Base-by-base conservation (phyloP, 257 asterid species). In the Rauvolfia tetraphylla region DNA sequence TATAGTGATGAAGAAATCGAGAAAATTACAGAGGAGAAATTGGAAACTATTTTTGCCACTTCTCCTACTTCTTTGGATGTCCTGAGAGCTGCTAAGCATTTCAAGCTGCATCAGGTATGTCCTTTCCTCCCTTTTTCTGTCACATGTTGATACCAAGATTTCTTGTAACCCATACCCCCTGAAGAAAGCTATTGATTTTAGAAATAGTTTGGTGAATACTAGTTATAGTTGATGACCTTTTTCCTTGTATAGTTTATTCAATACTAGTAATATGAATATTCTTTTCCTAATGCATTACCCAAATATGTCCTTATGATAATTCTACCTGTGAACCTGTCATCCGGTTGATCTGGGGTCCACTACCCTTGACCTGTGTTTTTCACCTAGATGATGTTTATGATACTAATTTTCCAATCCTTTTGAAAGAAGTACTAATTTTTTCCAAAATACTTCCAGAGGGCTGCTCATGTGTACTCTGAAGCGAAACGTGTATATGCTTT, bases 61-160 rank as follows among this genome's bases (percentile, higher is more conserved):
- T 95, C 96, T 84, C 93, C 96, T 53, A 81, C 97, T 75, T 92
- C 98, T 34, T 82, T 95, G 85, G 96, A 95, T 54, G 99, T 95
- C 66, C 80, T 93, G 79, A 83, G 77, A 62, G 97, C 90, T 78
- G 99, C 99, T 67, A 90, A 84, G 73, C 87, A 86, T 74, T 95
- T 84, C 82, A 95, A 95, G 81, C 83, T 95, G 46, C 91, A 88
- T 87, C 99, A 95, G 96, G 99, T 95, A 71, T 83, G 31, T 68
- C 42, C 12, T 1, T 49, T 49, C 51, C 10, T 49, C 14, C 14
- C 22, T 53, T 53, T 53, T 13, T 57, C 9, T 36, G 46, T 39
- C 44, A 29, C 1, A 51, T 4, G 17, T 81, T 51, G 3, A 27
- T 53, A 22, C 59, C 27, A 53, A 5, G 27, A 8, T 53, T 53